Conservation (phyloP, 2,329 filamentous ascomycete species). For the Fusarium sp. region DNA sequence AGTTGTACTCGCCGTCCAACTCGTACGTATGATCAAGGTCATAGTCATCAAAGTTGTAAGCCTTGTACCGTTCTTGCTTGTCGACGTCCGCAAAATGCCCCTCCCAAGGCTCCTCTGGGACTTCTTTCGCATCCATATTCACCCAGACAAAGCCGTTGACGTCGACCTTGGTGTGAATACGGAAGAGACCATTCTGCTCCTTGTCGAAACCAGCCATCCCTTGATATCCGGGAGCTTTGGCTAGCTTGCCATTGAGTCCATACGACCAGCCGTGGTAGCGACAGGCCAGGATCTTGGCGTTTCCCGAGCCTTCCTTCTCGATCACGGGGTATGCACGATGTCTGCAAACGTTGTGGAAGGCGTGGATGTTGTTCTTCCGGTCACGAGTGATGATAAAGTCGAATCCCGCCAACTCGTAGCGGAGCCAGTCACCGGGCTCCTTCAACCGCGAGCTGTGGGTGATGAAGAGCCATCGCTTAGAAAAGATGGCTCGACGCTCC, state of each 20-base stretch:
- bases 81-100: constrained; percentile 63
- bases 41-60: constrained; percentile 60
- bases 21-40: constrained; percentile 67
- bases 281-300: constrained; percentile 66
- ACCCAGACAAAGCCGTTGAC: constrained; percentile 67
- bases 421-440: constrained; percentile 67
- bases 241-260: constrained; percentile 65
- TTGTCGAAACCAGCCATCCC: constrained; percentile 67
- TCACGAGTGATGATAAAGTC: constrained; percentile 60
- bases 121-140: constrained; percentile 60
- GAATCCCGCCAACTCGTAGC: constrained; percentile 65
- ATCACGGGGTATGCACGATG: constrained; percentile 71
- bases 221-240: constrained; percentile 68
- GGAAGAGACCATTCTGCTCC: constrained; percentile 65
- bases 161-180: constrained; percentile 65
- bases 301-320: constrained; percentile 55
- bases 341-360: constrained; percentile 73
- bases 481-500: constrained; percentile 67
- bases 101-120: constrained; percentile 60
- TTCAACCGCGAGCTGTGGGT: constrained; percentile 63
- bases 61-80: constrained; percentile 51
- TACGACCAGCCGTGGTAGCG: constrained; percentile 74
- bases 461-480: constrained; percentile 65
- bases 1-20: constrained; percentile 68
- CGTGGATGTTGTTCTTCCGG: constrained; percentile 60